Percentiles rank a stretch among this genome's conserved stretches.
phyloP scores from a whole-genome alignment of 2,329 filamentous ascomycete genomes.

The Hymenoscyphus albidus region DNA sequence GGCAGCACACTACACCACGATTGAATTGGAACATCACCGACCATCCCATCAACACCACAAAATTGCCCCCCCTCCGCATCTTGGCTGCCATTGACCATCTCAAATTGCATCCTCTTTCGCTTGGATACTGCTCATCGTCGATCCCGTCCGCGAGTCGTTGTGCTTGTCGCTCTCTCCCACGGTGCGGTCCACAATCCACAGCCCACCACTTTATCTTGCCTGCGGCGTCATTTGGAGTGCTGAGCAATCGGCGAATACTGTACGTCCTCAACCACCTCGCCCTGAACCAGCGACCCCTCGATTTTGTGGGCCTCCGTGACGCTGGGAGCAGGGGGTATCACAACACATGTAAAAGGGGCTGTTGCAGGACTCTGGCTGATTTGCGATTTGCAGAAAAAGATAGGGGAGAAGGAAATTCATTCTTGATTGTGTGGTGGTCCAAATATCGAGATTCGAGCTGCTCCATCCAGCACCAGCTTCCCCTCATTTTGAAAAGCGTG shows the following conservation, averaged over 20 bases:
- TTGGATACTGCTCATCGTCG: not conserved
- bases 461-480: not conserved
- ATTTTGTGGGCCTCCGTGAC: not conserved
- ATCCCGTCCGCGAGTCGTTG: slow-evolving; percentile 3
- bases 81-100: slow-evolving; percentile 16
- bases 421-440: slow-evolving; percentile 11
- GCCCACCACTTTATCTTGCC: slow-evolving; percentile 1
- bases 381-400: slow-evolving; percentile 20
- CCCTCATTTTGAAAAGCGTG: slow-evolving; percentile 11
- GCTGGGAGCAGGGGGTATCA: not conserved
- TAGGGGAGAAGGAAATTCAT: slow-evolving; percentile 25
- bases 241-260: slow-evolving; percentile 16
- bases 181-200: not conserved
- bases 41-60: slow-evolving; percentile 19
- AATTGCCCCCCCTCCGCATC: slow-evolving; percentile 12
- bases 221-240: slow-evolving; percentile 8
- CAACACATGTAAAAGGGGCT: slow-evolving; percentile 4
- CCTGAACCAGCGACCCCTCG: not conserved
- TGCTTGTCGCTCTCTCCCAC: slow-evolving; percentile 6
- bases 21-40: slow-evolving; percentile 5
- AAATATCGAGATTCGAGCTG: slow-evolving; percentile 9
- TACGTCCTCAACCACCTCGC: slow-evolving; percentile 6
- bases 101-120: not conserved
- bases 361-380: slow-evolving; percentile 24
- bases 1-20: slow-evolving; percentile 6